phyloP scores from a whole-genome alignment of 495 filamentous ascomycete genomes.

The Elasticomyces elasticus region DNA sequence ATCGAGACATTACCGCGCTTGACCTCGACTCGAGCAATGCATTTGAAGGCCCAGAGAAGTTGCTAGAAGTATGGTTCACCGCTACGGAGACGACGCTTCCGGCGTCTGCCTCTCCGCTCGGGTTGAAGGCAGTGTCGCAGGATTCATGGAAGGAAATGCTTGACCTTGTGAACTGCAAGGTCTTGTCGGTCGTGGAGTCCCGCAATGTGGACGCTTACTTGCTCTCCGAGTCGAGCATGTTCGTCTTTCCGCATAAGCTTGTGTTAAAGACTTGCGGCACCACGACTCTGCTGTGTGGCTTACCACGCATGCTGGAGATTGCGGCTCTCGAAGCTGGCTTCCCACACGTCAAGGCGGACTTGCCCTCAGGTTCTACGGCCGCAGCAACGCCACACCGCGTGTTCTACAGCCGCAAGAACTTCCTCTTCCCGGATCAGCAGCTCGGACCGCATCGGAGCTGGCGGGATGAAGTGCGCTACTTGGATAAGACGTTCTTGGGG shows the following conservation, averaged over 20 bases:
- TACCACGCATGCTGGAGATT: slow-evolving; percentile 83
- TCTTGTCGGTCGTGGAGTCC: slow-evolving; percentile 88
- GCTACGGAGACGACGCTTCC: slow-evolving; percentile 68
- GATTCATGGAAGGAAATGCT: slow-evolving; percentile 95
- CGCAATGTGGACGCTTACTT: slow-evolving; percentile 95
- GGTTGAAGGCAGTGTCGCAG: slow-evolving; percentile 74
- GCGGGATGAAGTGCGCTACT: slow-evolving; percentile 84
- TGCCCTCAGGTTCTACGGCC: slow-evolving; percentile 46
- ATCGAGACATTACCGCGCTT: slow-evolving; percentile 75
- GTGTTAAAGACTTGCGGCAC: slow-evolving; percentile 99
- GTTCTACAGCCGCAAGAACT: slow-evolving; percentile 99
- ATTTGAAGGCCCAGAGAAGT: slow-evolving; percentile 97
- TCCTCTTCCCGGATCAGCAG: slow-evolving; percentile 91
- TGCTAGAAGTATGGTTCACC: slow-evolving; percentile 97
- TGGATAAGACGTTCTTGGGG: slow-evolving; percentile 80
- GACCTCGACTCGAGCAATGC: slow-evolving; percentile 94
- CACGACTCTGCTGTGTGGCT: slow-evolving; percentile 80
- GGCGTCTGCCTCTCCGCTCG: slow-evolving; percentile 54
- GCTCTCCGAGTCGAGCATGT: slow-evolving; percentile 98
- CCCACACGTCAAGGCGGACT: slow-evolving; percentile 48
- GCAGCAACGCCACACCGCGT: slow-evolving; percentile 86
- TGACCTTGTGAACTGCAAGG: slow-evolving; percentile 95
- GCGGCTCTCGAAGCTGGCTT: slow-evolving; percentile 82
- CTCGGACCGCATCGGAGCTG: slow-evolving; percentile 92
- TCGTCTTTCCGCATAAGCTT: slow-evolving; percentile 97